Evolutionary conservation across 371 early-diverging fungal species (phyloP).

Genomic region (Fennellomyces sp.): DNA sequence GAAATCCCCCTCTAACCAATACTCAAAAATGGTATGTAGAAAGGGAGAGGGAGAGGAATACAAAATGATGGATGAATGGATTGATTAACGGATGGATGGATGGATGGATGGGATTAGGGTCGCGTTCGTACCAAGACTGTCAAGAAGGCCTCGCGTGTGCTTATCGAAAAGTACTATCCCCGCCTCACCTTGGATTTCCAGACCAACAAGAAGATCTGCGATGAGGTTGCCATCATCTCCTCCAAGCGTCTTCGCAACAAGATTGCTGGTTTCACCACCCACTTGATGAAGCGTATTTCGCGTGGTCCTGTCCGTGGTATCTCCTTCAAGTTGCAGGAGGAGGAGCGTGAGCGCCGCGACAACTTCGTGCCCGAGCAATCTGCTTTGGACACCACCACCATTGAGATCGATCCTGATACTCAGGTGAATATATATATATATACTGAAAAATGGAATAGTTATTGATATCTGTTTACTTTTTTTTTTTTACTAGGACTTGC

Average conservation of each 20-base stretch:
- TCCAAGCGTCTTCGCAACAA: constrained; percentile 99
- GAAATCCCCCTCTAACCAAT: neutral
- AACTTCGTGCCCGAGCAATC: constrained; percentile 99
- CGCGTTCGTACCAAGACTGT: constrained; percentile 94
- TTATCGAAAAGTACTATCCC: constrained; percentile 99
- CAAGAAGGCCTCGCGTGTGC: constrained; percentile 99
- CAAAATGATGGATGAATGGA: constrained; percentile 16
- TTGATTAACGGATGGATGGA: constrained; percentile 23
- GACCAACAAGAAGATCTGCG: constrained; percentile 99
- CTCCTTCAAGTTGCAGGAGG: constrained; percentile 99
- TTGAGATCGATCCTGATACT: constrained; percentile 98
- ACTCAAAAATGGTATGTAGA: constrained; percentile 9
- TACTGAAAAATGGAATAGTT: neutral
- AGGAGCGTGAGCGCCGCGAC: constrained; percentile 99
- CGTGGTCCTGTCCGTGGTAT: constrained; percentile 99
- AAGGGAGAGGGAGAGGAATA: neutral
- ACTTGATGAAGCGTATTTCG: constrained; percentile 99
- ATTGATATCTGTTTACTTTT: constrained; percentile 10
- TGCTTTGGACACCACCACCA: constrained; percentile 92
- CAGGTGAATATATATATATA: constrained; percentile 43
- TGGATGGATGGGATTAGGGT: constrained; percentile 26
- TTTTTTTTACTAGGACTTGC: constrained; percentile 73
- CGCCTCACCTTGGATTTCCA: constrained; percentile 99
- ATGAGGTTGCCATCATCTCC: constrained; percentile 98
- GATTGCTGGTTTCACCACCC: constrained; percentile 99